A percentile compares a stretch with the other conserved stretches of the same genome.
Evolutionary conservation across 495 filamentous ascomycete species (phyloP).

Genomic region (Trichoderma erinaceum): DNA sequence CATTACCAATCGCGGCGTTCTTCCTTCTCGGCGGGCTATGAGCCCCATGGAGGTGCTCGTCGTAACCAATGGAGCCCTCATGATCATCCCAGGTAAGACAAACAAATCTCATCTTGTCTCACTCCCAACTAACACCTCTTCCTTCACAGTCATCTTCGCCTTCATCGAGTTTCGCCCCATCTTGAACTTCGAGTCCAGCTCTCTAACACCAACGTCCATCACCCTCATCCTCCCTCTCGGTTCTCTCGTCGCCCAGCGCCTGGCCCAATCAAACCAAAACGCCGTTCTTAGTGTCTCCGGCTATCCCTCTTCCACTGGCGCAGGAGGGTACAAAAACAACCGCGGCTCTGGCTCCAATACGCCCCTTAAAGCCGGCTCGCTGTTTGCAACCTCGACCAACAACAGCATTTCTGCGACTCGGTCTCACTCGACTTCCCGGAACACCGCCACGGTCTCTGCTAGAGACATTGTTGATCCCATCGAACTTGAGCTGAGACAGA

Average conservation of each 20-base stretch:
- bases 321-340: neutral
- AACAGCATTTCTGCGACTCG: neutral
- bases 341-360: neutral
- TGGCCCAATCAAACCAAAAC: slow-evolving; percentile 21
- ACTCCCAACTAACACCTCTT: slow-evolving; percentile 6
- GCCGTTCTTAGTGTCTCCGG: neutral
- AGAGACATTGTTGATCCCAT: neutral
- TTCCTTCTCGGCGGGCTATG: slow-evolving; percentile 26
- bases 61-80: slow-evolving; percentile 34
- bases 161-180: slow-evolving; percentile 50
- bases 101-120: slow-evolving; percentile 18
- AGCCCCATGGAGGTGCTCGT: slow-evolving; percentile 35
- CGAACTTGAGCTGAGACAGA: slow-evolving; percentile 4
- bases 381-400: neutral
- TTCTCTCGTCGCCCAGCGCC: slow-evolving; percentile 63
- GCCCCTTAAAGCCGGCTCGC: neutral
- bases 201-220: slow-evolving; percentile 60
- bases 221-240: slow-evolving; percentile 73
- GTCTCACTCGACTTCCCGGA: neutral
- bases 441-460: neutral
- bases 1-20: slow-evolving; percentile 26
- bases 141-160: slow-evolving; percentile 58
- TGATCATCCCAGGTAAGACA: slow-evolving; percentile 69
- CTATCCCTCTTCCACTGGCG: neutral
- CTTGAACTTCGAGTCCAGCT: slow-evolving; percentile 47